Percentiles rank a stretch among this genome's conserved stretches.
These are phyloP conservation scores for Lactarius sanguifluus DNA, from an alignment of 768 basidiomycete species.

Conservation along the genomic window DNA sequence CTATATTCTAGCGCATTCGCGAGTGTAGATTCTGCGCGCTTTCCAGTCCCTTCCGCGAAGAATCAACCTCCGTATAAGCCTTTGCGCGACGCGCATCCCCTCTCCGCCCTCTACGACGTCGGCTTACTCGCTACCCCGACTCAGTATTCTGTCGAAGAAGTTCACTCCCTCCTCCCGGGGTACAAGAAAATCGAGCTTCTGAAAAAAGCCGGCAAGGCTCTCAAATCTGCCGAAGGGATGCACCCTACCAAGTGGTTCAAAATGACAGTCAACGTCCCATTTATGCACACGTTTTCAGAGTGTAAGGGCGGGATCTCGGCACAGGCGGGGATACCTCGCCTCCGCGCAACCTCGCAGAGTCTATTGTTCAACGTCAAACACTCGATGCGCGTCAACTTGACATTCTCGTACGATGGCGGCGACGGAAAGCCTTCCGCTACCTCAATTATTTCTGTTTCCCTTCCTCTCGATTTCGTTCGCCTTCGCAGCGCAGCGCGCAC, in stretches of 20 bases:
- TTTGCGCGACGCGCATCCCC: conserved; percentile 54
- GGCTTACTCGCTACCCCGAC: conserved; percentile 41
- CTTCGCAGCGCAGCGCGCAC: conserved; percentile 39
- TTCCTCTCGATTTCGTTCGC: conserved; percentile 54
- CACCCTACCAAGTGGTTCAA: conserved; percentile 51
- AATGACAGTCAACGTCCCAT: conserved; percentile 55
- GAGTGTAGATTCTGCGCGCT: conserved; percentile 43
- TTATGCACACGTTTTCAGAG: conserved; percentile 37
- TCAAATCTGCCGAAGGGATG: conserved; percentile 41
- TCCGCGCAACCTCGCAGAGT: conserved; percentile 20
- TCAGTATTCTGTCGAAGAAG: conserved; percentile 40
- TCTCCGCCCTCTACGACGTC: conserved; percentile 48
- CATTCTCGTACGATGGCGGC: conserved; percentile 16
- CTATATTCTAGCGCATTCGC: conserved; percentile 37
- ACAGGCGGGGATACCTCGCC: conserved; percentile 22
- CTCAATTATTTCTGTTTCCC: conserved; percentile 38
- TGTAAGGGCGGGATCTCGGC: not conserved
- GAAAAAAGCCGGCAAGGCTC: conserved; percentile 50
- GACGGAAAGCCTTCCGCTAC: conserved; percentile 17
- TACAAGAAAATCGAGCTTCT: conserved; percentile 50
- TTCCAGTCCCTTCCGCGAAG: conserved; percentile 53
- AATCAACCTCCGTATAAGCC: conserved; percentile 65
- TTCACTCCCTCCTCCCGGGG: conserved; percentile 50
- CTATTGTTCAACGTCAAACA: conserved; percentile 23
- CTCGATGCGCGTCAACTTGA: conserved; percentile 32